Evolutionary conservation across 306 rosid genomes (phyloP).

Genomic region (Spatholobus suberectus): DNA sequence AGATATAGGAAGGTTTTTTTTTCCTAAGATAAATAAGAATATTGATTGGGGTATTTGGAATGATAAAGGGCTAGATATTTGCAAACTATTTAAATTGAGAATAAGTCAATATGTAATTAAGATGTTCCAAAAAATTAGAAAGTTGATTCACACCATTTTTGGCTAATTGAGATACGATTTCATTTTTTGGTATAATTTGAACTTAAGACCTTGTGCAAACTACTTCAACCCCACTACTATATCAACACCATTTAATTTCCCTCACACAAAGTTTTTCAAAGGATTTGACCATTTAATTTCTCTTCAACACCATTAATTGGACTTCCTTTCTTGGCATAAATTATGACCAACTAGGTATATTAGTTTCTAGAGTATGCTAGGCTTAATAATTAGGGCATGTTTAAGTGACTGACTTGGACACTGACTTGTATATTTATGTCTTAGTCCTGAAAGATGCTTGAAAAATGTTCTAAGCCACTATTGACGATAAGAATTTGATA

Average conservation of each 20-base stretch:
- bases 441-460: constrained; percentile 1
- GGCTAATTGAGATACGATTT: not conserved
- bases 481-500: constrained; percentile 19
- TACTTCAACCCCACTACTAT: too few relatives aligned
- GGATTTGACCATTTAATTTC: not conserved
- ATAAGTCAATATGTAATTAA: not conserved
- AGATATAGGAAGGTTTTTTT: too few relatives aligned
- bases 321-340: not conserved
- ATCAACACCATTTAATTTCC: too few relatives aligned
- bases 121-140: not conserved
- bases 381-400: not conserved
- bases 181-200: too few relatives aligned
- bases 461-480: not conserved
- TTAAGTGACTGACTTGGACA: constrained; percentile 7
- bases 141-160: not conserved
- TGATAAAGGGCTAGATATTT: not conserved
- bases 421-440: not conserved
- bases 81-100: not conserved
- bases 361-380: constrained; percentile 1
- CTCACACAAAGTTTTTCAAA: not conserved
- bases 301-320: not conserved
- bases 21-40: too few relatives aligned
- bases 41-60: not conserved
- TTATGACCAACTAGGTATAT: not conserved
- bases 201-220: too few relatives aligned